Evolutionary conservation across 2,329 filamentous ascomycete genomes (phyloP).

Genomic region (Cladosporium oxysporum): DNA sequence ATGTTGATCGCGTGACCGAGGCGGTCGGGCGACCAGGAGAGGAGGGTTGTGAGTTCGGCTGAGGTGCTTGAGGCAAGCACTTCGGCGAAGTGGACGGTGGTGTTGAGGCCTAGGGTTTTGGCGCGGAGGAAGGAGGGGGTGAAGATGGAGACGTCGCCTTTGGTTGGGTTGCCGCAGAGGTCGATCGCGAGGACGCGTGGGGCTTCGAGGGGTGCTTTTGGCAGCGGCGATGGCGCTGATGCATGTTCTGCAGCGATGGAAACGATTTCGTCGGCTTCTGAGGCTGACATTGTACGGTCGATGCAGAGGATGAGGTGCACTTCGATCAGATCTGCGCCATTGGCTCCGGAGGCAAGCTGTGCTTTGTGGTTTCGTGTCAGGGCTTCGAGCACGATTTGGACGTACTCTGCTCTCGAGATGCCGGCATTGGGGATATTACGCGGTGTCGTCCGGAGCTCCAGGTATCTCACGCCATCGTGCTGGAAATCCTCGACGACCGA

Average conservation of each 20-base stretch:
- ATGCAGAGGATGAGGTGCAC: constrained; percentile 72
- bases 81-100: constrained; percentile 81
- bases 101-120: constrained; percentile 55
- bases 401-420: constrained; percentile 65
- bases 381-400: constrained; percentile 65
- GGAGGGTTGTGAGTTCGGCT: constrained; percentile 63
- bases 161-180: constrained; percentile 73
- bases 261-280: constrained; percentile 65
- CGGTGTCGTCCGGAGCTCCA: constrained; percentile 80
- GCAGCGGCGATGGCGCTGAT: background rate
- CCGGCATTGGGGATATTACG: constrained; percentile 57
- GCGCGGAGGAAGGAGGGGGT: constrained; percentile 60
- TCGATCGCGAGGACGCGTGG: constrained; percentile 71
- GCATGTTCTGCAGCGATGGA: constrained; percentile 56
- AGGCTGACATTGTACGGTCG: constrained; percentile 63
- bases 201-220: background rate
- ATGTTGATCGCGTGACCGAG: constrained; percentile 81
- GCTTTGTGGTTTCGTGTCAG: constrained; percentile 42
- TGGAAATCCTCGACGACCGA: constrained; percentile 68
- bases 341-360: constrained; percentile 15
- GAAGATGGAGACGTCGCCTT: constrained; percentile 63
- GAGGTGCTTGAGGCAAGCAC: constrained; percentile 57
- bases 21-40: constrained; percentile 67
- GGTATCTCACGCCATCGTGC: constrained; percentile 71
- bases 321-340: constrained; percentile 49